Evolutionary conservation across 495 filamentous ascomycete species (phyloP).

Genomic region (Neurospora sp.): DNA sequence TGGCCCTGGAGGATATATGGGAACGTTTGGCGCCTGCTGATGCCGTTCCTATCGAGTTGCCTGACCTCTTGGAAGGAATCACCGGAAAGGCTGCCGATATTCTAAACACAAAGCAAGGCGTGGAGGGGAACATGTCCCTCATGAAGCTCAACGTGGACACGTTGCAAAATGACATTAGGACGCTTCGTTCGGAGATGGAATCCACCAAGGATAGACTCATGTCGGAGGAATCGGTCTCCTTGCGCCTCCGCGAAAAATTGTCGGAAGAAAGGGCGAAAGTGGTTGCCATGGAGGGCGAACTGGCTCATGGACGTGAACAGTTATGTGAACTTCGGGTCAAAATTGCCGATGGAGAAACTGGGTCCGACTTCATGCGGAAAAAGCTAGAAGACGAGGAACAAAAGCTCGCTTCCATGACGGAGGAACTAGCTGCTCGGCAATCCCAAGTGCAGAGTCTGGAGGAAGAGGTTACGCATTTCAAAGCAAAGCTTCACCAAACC

Average conservation of each 20-base stretch:
- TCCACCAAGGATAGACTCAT: conserved; percentile 39
- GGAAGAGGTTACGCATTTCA: conserved; percentile 51
- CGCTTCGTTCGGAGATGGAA: conserved; percentile 31
- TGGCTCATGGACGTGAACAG: conserved; percentile 55
- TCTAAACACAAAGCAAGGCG: conserved; percentile 29
- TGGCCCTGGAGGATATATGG: conserved; percentile 51
- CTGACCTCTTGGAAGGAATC: conserved; percentile 51
- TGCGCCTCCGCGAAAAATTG: conserved; percentile 38
- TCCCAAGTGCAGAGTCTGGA: conserved; percentile 56
- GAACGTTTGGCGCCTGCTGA: conserved; percentile 48
- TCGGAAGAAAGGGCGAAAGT: conserved; percentile 50
- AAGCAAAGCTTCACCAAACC: conserved; percentile 42
- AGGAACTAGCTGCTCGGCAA: conserved; percentile 55
- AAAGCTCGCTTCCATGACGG: conserved; percentile 48
- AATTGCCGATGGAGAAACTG: conserved; percentile 68
- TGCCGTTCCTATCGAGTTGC: conserved; percentile 45
- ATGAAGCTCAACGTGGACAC: conserved; percentile 36
- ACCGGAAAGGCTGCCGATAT: conserved; percentile 51
- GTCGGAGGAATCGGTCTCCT: conserved; percentile 27
- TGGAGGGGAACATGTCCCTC: conserved; percentile 33
- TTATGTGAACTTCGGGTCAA: conserved; percentile 53
- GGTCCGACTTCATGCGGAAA: conserved; percentile 63
- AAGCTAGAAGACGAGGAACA: conserved; percentile 60
- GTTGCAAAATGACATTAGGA: conserved; percentile 22
- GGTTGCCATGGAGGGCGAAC: conserved; percentile 47